Evolutionary conservation across 164 flowering plant species (phyloP).

Genomic region (Pachysandra terminalis): DNA sequence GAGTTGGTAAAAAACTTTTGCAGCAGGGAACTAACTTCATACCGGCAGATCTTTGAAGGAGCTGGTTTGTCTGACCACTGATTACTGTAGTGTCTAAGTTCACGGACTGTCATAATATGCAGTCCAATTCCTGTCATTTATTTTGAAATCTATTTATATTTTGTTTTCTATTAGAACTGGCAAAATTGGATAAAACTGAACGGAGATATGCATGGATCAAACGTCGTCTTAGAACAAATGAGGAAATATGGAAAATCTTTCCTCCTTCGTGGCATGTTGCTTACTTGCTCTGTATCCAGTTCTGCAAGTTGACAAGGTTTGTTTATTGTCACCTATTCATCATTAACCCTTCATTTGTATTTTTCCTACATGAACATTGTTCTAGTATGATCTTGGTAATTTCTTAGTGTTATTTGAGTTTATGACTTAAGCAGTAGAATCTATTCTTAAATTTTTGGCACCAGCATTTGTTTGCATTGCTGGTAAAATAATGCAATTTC

Average conservation of each 20-base stretch:
- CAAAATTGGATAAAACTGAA: constrained; percentile 93
- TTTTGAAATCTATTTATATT: constrained; percentile 7
- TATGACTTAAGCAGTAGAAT: too few relatives aligned
- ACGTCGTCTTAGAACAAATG: constrained; percentile 94
- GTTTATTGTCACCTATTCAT: constrained; percentile 1
- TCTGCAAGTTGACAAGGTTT: constrained; percentile 96
- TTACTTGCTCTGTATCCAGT: constrained; percentile 90
- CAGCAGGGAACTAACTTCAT: constrained; percentile 91
- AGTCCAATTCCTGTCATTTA: not conserved
- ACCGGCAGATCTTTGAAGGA: constrained; percentile 97
- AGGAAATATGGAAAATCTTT: constrained; percentile 95
- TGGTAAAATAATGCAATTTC: not conserved
- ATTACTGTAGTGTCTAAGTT: not conserved
- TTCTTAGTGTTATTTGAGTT: not conserved
- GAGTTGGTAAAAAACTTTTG: constrained; percentile 93
- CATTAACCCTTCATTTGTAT: not conserved
- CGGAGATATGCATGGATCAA: constrained; percentile 98
- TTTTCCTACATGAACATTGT: not conserved
- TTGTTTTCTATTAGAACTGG: constrained; percentile 51
- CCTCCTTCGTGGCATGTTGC: constrained; percentile 93
- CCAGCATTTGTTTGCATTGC: not conserved
- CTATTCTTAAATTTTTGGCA: too few relatives aligned
- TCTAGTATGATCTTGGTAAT: not conserved
- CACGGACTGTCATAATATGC: not conserved
- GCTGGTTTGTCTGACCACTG: constrained; percentile 59